Conservation (phyloP, 164 flowering plant genomes). For the Kingdonia uniflora region DNA sequence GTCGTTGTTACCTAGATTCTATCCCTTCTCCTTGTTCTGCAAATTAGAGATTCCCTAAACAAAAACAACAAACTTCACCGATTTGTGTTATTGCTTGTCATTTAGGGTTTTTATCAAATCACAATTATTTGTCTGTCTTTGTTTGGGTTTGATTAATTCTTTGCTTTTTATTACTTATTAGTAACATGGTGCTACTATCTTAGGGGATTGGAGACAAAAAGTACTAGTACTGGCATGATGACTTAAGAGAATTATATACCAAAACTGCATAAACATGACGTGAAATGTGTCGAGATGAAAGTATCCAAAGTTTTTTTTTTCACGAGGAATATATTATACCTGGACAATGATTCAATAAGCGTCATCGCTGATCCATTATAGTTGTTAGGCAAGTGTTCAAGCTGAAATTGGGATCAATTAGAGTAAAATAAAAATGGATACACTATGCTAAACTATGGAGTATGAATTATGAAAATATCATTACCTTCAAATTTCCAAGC, state of each 20-base stretch:
- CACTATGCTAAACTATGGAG: neutral
- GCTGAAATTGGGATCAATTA: slow-evolving; percentile 41
- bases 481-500: slow-evolving; percentile 90
- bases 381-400: slow-evolving; percentile 74
- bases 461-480: neutral
- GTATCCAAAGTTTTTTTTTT: neutral
- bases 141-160: no score
- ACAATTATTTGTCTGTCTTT: no score
- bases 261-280: neutral
- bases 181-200: no score
- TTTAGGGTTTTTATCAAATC: no score
- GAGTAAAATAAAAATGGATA: neutral
- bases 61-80: no score
- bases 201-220: no score
- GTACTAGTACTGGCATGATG: no score
- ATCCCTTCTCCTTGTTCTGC: no score
- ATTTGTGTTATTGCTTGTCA: no score
- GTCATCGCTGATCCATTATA: slow-evolving; percentile 91
- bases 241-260: neutral
- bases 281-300: neutral
- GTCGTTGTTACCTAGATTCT: no score
- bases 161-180: no score
- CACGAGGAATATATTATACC: slow-evolving; percentile 31
- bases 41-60: no score
- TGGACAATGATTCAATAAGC: slow-evolving; percentile 89